These are phyloP conservation scores for Codiaeum variegatum DNA, from an alignment of 441 rosid genomes.

Conservation along the genomic window DNA sequence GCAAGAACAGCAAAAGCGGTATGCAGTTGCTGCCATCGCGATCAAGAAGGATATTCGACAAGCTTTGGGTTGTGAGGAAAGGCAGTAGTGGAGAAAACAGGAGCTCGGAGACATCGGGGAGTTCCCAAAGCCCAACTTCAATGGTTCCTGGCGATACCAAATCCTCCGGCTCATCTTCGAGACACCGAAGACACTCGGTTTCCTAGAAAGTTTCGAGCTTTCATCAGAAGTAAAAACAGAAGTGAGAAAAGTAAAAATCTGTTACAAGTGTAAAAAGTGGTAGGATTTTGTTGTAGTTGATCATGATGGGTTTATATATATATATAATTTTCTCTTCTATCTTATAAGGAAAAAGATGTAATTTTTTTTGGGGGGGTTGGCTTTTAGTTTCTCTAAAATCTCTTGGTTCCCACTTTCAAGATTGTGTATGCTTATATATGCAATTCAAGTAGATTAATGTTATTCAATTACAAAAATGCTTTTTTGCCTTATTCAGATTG, in stretches of 20 bases:
- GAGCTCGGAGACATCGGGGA: slow-evolving; percentile 90
- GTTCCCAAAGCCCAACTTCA: slow-evolving; percentile 85
- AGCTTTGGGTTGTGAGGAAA: slow-evolving; percentile 67
- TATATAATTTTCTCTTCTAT: not conserved
- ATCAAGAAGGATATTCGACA: slow-evolving; percentile 86
- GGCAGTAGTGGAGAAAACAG: slow-evolving; percentile 48
- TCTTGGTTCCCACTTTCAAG: slow-evolving; percentile 4
- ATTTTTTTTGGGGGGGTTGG: slow-evolving; percentile 1
- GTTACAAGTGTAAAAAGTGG: slow-evolving; percentile 36
- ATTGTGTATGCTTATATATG: not conserved
- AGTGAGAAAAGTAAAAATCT: slow-evolving; percentile 17
- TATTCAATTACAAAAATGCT: not conserved
- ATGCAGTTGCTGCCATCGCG: slow-evolving; percentile 73
- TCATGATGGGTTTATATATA: not conserved
- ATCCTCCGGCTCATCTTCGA: slow-evolving; percentile 62
- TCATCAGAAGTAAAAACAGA: slow-evolving; percentile 16
- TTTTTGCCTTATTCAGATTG: no score
- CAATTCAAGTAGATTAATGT: not conserved
- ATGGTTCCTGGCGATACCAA: slow-evolving; percentile 58
- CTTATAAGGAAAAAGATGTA: slow-evolving; percentile 9
- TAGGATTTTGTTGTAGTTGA: slow-evolving; percentile 32
- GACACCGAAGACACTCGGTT: slow-evolving; percentile 77
- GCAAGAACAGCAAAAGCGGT: slow-evolving; percentile 67
- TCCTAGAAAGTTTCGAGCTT: slow-evolving; percentile 37
- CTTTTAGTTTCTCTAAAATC: slow-evolving; percentile 8